These are phyloP conservation scores for Trichoderma endophyticum DNA, from an alignment of 2,329 filamentous ascomycete genomes.

Conservation along the genomic window DNA sequence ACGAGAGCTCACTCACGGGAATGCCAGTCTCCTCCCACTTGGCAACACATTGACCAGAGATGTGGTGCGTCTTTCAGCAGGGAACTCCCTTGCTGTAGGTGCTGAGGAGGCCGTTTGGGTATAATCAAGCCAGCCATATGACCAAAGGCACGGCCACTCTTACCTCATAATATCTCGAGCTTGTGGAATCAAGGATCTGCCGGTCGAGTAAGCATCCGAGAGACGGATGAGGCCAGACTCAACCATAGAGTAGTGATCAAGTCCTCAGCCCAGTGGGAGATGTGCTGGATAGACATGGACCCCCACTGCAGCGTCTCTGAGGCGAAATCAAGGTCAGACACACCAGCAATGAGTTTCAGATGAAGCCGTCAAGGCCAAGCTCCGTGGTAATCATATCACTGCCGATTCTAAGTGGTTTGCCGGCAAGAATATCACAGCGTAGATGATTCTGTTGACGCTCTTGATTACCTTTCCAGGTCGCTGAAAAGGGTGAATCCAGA, in stretches of 20 bases:
- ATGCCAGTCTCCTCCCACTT: conserved; percentile 42
- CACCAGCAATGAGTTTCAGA: conserved; percentile 69
- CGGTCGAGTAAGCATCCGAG: conserved; percentile 66
- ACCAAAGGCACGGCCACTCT: neutral
- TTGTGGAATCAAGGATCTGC: neutral
- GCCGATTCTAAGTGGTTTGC: conserved; percentile 80
- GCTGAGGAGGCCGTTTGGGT: neutral
- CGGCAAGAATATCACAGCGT: conserved; percentile 73
- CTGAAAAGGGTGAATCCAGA: neutral
- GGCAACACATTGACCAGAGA: conserved; percentile 61
- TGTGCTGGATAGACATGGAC: conserved; percentile 72
- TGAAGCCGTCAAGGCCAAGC: conserved; percentile 71
- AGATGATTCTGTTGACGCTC: conserved; percentile 72
- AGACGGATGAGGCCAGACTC: conserved; percentile 75
- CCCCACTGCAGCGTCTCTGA: conserved; percentile 80
- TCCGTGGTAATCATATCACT: conserved; percentile 75
- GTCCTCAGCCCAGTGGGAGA: conserved; percentile 78
- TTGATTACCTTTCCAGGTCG: conserved; percentile 37
- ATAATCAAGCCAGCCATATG: neutral
- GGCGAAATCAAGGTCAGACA: conserved; percentile 78
- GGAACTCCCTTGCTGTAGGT: conserved; percentile 52
- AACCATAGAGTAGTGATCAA: conserved; percentile 72
- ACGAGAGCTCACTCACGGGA: conserved; percentile 66
- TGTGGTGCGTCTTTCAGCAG: conserved; percentile 78
- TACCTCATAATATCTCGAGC: neutral